These are phyloP conservation scores for Solanum lycopersicoides DNA, from an alignment of 257 asterid species.

Conservation along the genomic window DNA sequence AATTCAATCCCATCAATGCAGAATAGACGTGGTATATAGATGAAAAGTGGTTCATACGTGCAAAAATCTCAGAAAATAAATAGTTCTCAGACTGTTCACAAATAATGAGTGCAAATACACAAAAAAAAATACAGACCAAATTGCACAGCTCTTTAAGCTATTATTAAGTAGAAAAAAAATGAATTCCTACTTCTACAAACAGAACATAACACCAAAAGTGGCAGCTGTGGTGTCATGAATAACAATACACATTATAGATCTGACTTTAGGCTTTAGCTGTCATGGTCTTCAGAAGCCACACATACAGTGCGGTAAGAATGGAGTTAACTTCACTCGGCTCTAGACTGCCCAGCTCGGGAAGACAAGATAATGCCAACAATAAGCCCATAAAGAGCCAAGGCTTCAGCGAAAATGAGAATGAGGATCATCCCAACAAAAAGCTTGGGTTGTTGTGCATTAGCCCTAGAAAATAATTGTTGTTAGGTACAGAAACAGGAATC, in stretches of 20 bases:
- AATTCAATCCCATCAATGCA: neutral
- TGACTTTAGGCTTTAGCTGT: neutral
- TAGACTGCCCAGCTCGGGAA: slow-evolving; percentile 69
- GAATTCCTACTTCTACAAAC: neutral
- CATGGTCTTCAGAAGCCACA: neutral
- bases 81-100: neutral
- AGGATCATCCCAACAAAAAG: slow-evolving; percentile 78
- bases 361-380: slow-evolving; percentile 68
- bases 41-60: neutral
- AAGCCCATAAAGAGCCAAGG: slow-evolving; percentile 64
- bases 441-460: slow-evolving; percentile 68
- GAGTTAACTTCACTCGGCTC: slow-evolving; percentile 37
- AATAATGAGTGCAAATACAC: neutral
- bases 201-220: neutral
- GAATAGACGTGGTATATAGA: neutral
- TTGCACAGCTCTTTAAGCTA: neutral
- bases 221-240: neutral
- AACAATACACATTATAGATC: neutral
- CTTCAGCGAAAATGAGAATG: slow-evolving; percentile 69
- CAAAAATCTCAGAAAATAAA: neutral
- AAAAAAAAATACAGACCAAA: neutral
- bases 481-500: neutral
- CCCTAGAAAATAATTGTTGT: slow-evolving; percentile 25
- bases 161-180: neutral
- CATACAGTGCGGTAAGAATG: neutral